Evolutionary conservation across 371 early-diverging fungal genomes (phyloP), one percentile per base, ranked within the genome.

Genomic region (Haplosporangium sp.): DNA sequence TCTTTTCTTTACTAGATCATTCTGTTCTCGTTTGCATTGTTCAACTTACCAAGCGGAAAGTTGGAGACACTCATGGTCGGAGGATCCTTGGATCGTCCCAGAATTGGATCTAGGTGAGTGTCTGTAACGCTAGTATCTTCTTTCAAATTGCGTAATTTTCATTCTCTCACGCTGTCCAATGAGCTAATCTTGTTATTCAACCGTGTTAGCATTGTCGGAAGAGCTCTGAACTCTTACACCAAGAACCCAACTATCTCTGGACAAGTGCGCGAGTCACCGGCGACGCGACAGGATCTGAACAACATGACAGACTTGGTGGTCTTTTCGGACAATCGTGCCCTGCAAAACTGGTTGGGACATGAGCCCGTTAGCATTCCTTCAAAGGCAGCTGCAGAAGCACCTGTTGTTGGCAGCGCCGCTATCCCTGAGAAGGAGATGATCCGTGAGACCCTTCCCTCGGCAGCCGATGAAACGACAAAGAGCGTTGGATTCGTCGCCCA

Each of bases 21-120:
- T 62, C 80, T 92, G 57, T 85, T 90, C 80, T 86, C 89, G 56
- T 84, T 85, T 84, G 86, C 86, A 64, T 53, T 87, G 75, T 86
- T 89, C 81, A 83, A 89, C 73, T 56, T 89, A 55, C 89, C 89
- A 9, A 76, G 85, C 12, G 73, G 81, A 67, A 84, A 62, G 74
- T 72, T 83, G 4, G 82, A 83, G 58, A 85, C 81, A 13, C 73
- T 87, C 18, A 87, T 87, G 60, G 87, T 89, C 11, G 89, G 89
- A 50, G 89, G 76, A n/a, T 75, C 76, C 12, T 21, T 77, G 50
- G 72, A 68, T 38, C 79, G 79, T 54, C 65, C 79, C 13, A 59
- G 79, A 21, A 59, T 77, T 40, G 72, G 68, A n/a, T 62, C 76
- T 29, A 63, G 59, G 75, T 75, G 56, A 62, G 69, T 50, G 18